Conservation (phyloP, 2,329 filamentous ascomycete species). For the Aspergillus tanneri region DNA sequence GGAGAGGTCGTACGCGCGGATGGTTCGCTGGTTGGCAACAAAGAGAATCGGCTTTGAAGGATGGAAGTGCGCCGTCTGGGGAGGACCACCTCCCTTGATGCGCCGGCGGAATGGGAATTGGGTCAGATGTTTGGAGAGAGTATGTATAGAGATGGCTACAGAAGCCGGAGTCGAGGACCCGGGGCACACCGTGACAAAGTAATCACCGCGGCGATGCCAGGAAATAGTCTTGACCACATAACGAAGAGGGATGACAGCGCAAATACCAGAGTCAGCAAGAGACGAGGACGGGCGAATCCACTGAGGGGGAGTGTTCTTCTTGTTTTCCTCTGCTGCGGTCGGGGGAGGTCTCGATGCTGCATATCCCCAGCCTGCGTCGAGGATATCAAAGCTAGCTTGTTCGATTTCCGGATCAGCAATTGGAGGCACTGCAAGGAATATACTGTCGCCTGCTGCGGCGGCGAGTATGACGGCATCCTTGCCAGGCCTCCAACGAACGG, state of each 20-base stretch:
- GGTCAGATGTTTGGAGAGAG: conserved; percentile 88
- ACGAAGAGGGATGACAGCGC: conserved; percentile 76
- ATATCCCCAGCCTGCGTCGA: conserved; percentile 92
- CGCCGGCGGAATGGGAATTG: conserved; percentile 85
- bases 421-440: conserved; percentile 80
- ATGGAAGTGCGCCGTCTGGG: conserved; percentile 92
- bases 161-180: conserved; percentile 49
- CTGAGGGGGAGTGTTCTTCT: conserved; percentile 73
- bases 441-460: conserved; percentile 77
- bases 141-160: conserved; percentile 84
- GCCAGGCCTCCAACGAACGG: conserved; percentile 84
- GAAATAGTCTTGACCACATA: conserved; percentile 80
- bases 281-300: conserved; percentile 77
- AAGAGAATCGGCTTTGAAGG: conserved; percentile 91
- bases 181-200: conserved; percentile 88
- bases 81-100: conserved; percentile 67
- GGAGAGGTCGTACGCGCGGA: conserved; percentile 91
- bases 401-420: conserved; percentile 71
- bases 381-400: conserved; percentile 68
- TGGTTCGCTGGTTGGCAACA: conserved; percentile 88
- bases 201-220: conserved; percentile 94
- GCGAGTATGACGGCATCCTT: conserved; percentile 78
- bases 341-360: conserved; percentile 61
- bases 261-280: conserved; percentile 72
- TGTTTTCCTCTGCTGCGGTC: conserved; percentile 51